Conservation (phyloP, 1,284 basidiomycete genomes). For the Irpex sp. region DNA sequence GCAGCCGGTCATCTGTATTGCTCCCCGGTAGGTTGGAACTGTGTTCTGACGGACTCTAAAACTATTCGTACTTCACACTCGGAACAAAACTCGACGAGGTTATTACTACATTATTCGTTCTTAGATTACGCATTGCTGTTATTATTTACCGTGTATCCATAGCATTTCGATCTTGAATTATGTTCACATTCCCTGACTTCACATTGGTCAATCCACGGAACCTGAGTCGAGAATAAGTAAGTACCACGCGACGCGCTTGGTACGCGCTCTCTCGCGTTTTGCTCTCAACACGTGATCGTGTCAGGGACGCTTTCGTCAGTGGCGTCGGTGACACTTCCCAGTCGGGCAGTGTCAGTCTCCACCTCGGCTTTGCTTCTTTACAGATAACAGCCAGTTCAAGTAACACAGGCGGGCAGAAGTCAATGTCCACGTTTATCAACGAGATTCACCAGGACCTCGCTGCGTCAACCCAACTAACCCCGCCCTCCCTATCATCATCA, state of each 20-base stretch:
- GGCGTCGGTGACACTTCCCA: background rate
- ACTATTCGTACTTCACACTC: background rate
- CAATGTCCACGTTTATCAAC: constrained; percentile 29
- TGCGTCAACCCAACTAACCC: constrained; percentile 15
- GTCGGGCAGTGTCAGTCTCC: background rate
- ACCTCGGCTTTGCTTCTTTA: background rate
- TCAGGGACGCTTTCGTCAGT: background rate
- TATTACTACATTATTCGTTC: too few relatives aligned
- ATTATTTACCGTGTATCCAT: too few relatives aligned
- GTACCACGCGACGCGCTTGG: too few relatives aligned
- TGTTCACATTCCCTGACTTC: too few relatives aligned
- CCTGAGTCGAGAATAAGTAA: too few relatives aligned
- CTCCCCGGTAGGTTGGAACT: background rate
- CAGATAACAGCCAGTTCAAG: too few relatives aligned
- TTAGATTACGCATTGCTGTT: too few relatives aligned
- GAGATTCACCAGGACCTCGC: constrained; percentile 26
- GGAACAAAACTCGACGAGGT: too few relatives aligned
- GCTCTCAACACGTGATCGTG: background rate
- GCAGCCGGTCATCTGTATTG: constrained; percentile 7
- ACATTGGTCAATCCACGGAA: too few relatives aligned
- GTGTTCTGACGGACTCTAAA: background rate
- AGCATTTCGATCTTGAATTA: too few relatives aligned
- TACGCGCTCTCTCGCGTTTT: too few relatives aligned
- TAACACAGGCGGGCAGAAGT: too few relatives aligned
- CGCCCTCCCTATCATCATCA: constrained; percentile 11